A percentile compares a stretch with the other conserved stretches of the same genome.
phyloP scores from a whole-genome alignment of 1,284 basidiomycete genomes.

The Hymenochaete sp. region DNA sequence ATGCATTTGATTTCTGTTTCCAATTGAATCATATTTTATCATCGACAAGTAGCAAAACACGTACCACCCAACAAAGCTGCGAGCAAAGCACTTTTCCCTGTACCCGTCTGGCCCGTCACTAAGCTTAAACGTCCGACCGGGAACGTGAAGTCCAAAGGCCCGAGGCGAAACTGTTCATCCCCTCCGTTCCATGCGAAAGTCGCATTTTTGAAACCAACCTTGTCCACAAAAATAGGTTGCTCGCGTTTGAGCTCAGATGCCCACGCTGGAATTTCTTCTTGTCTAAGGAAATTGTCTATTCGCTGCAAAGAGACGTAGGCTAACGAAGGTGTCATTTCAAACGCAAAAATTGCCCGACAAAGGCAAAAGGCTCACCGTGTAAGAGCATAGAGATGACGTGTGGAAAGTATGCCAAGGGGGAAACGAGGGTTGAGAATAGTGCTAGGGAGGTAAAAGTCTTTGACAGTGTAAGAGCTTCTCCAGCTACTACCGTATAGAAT shows the following conservation, averaged over 20 bases:
- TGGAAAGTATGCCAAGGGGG: conserved; percentile 55
- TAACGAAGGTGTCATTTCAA: conserved; percentile 22
- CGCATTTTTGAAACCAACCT: conserved; percentile 47
- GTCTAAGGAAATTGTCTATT: conserved; percentile 52
- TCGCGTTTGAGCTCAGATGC: conserved; percentile 32
- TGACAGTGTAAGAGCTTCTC: conserved; percentile 50
- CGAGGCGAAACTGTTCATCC: conserved; percentile 39
- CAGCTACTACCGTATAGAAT: conserved; percentile 55
- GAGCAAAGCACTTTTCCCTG: conserved; percentile 69
- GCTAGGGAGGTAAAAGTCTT: conserved; percentile 63
- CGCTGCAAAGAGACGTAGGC: conserved; percentile 66
- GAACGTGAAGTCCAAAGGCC: conserved; percentile 51
- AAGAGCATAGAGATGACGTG: conserved; percentile 55
- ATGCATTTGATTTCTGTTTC: conserved; percentile 58
- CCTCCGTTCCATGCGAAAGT: conserved; percentile 47
- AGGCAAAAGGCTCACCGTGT: conserved; percentile 36
- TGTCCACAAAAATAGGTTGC: conserved; percentile 18
- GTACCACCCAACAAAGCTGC: conserved; percentile 57
- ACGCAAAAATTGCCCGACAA: neutral
- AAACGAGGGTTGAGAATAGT: conserved; percentile 55
- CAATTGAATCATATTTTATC: conserved; percentile 1
- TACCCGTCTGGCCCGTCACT: conserved; percentile 68
- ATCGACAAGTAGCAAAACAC: conserved; percentile 23
- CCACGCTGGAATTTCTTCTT: conserved; percentile 60
- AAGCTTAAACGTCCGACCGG: conserved; percentile 54